Conservation (phyloP, 169 alveolate genomes). For the Pseudocohnilembus persalinus region DNA sequence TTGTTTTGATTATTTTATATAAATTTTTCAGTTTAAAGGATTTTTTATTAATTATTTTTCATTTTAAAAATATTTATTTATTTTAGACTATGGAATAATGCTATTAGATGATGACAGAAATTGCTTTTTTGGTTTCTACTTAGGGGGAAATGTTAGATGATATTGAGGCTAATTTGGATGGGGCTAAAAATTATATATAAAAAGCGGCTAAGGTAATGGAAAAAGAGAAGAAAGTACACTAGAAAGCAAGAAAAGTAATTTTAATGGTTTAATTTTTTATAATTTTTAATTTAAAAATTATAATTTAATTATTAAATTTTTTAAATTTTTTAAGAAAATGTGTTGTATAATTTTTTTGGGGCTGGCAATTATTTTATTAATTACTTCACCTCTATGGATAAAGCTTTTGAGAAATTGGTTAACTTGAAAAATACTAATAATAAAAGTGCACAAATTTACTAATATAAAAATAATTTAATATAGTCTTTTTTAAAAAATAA, state of each 20-base stretch:
- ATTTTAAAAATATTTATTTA: too few relatives aligned
- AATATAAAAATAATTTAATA: too few relatives aligned
- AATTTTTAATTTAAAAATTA: too few relatives aligned
- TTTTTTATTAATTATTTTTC: too few relatives aligned
- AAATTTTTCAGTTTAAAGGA: too few relatives aligned
- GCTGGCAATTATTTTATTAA: neutral
- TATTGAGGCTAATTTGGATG: neutral
- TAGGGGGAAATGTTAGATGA: neutral
- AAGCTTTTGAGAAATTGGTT: neutral
- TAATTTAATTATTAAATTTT: too few relatives aligned
- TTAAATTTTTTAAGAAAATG: neutral
- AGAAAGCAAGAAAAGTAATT: neutral
- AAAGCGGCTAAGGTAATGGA: neutral
- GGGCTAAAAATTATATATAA: neutral
- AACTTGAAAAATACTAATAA: too few relatives aligned
- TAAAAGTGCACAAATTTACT: too few relatives aligned
- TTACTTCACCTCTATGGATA: neutral
- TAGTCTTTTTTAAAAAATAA: too few relatives aligned
- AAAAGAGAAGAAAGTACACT: neutral
- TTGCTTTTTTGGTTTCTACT: neutral
- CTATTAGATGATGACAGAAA: neutral
- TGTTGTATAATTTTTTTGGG: neutral
- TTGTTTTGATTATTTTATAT: too few relatives aligned
- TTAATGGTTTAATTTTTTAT: too few relatives aligned
- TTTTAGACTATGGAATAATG: neutral